These are phyloP conservation scores for Psilocybe sp. DNA, from an alignment of 768 basidiomycete genomes.

Conservation along the genomic window DNA sequence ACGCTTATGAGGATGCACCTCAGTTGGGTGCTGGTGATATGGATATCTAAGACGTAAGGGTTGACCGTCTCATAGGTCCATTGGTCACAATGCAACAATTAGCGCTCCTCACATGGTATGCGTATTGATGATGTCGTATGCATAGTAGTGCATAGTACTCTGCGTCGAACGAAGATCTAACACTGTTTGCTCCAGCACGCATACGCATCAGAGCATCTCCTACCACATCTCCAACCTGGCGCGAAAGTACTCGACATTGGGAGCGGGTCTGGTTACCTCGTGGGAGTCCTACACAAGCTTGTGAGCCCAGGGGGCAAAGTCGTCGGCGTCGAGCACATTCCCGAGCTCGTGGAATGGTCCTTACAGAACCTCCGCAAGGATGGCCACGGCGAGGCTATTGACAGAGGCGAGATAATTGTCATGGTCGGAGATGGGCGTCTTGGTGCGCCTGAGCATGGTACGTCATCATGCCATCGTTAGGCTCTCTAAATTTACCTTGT, in stretches of 20 bases:
- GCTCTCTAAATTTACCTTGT: not conserved
- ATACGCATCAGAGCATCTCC: conserved; percentile 76
- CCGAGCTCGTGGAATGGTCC: conserved; percentile 72
- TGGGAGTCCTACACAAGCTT: conserved; percentile 79
- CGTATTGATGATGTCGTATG: not conserved
- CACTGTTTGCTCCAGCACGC: conserved; percentile 56
- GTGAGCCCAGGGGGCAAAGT: conserved; percentile 58
- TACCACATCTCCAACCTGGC: conserved; percentile 68
- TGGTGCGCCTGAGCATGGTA: conserved; percentile 44
- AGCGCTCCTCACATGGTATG: conserved; percentile 95
- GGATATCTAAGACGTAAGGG: not conserved
- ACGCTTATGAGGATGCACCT: conserved; percentile 80
- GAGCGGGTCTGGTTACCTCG: conserved; percentile 83
- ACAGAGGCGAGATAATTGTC: conserved; percentile 56
- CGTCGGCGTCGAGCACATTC: conserved; percentile 90
- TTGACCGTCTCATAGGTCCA: conserved; percentile 40
- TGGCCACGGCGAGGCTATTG: conserved; percentile 53
- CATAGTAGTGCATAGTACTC: too few species aligned
- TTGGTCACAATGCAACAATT: conserved; percentile 88
- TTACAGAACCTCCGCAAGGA: conserved; percentile 64
- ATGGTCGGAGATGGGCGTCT: conserved; percentile 77
- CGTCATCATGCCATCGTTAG: not conserved
- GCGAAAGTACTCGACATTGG: conserved; percentile 86
- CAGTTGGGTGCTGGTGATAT: conserved; percentile 42
- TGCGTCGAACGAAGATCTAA: not conserved